A percentile compares a stretch with the other conserved stretches of the same genome.
Conservation (phyloP, 202 grass and related monocot genomes). For the Carex arenaria region DNA sequence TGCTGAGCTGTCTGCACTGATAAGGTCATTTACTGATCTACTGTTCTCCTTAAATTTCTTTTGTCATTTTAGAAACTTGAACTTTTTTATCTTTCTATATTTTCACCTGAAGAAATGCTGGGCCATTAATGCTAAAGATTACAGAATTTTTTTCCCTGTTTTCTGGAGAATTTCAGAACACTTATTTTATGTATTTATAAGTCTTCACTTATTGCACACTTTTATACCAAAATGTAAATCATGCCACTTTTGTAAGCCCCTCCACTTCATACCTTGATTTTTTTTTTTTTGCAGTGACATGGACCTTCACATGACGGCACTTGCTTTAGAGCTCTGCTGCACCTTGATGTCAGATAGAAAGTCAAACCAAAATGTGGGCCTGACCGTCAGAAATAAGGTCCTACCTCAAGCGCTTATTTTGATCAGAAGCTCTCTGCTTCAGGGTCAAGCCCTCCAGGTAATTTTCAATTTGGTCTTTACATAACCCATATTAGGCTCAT, state of each 20-base stretch:
- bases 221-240: background rate
- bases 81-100: background rate
- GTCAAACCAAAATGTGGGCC: conserved; percentile 80
- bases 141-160: background rate
- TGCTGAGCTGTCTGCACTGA: conserved; percentile 80
- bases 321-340: conserved; percentile 94
- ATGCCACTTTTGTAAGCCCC: background rate
- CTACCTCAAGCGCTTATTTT: conserved; percentile 94
- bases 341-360: conserved; percentile 84
- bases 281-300: conserved; percentile 57
- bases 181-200: background rate
- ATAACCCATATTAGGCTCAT: background rate
- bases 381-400: conserved; percentile 77
- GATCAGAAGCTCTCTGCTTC: conserved; percentile 92
- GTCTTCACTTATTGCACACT: background rate
- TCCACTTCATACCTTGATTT: background rate
- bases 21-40: conserved; percentile 51
- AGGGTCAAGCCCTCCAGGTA: conserved; percentile 98
- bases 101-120: background rate
- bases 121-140: background rate
- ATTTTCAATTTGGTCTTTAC: background rate
- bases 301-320: conserved; percentile 96
- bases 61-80: background rate
- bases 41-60: background rate
- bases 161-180: background rate